Conservation (phyloP, 768 basidiomycete species). For the Russula foetens region DNA sequence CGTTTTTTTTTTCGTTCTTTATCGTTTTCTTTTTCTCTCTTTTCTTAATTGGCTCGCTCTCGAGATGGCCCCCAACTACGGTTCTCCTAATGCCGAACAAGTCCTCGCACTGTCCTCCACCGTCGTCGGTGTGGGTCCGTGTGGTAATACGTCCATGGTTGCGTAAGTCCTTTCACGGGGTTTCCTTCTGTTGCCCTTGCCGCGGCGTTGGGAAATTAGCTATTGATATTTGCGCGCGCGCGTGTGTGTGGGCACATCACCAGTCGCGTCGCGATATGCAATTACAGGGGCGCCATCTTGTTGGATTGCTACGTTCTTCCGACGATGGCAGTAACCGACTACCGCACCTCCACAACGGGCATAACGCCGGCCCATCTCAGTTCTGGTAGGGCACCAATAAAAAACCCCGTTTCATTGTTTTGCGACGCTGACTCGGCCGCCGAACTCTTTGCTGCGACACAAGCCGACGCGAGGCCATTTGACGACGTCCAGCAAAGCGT, state of each 20-base stretch:
- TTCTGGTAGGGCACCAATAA: constrained; percentile 28
- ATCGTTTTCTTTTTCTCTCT: neutral
- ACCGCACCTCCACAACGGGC: constrained; percentile 58
- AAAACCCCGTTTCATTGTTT: neutral
- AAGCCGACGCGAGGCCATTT: constrained; percentile 50
- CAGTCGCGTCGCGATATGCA: constrained; percentile 37
- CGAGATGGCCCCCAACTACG: constrained; percentile 23
- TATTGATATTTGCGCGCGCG: neutral
- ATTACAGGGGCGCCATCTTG: constrained; percentile 42
- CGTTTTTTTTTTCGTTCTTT: no score
- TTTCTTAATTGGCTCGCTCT: constrained; percentile 7
- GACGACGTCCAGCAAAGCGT: constrained; percentile 56
- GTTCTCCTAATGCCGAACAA: constrained; percentile 32
- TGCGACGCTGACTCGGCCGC: neutral
- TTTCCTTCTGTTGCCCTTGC: neutral
- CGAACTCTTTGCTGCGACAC: neutral
- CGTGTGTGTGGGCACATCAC: neutral
- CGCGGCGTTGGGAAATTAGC: neutral
- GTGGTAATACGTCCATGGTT: constrained; percentile 74
- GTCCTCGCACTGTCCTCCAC: constrained; percentile 50
- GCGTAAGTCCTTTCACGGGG: constrained; percentile 54
- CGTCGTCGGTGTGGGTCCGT: constrained; percentile 67
- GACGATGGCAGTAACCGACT: constrained; percentile 62
- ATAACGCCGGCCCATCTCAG: constrained; percentile 37
- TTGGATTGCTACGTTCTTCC: constrained; percentile 63